Evolutionary conservation across 2,329 filamentous ascomycete species (phyloP).

Genomic region (Fusarium coffeatum): DNA sequence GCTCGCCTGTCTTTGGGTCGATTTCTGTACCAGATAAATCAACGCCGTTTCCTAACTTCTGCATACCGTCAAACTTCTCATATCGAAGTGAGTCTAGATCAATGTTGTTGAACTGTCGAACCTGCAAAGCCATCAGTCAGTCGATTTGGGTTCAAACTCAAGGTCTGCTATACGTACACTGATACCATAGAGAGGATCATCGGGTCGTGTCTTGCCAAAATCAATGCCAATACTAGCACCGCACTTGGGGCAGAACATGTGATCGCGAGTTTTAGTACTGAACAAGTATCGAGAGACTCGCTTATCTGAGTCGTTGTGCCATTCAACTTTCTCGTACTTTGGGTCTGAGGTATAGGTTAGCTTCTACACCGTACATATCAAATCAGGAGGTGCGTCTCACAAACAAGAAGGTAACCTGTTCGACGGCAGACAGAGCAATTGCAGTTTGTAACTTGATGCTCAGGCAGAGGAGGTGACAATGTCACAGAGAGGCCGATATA

Average conservation of each 20-base stretch:
- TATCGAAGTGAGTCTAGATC: constrained; percentile 55
- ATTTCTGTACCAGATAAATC: constrained; percentile 53
- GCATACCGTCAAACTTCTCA: constrained; percentile 52
- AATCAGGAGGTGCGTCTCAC: constrained; percentile 39
- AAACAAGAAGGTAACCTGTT: constrained; percentile 64
- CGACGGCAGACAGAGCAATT: constrained; percentile 65
- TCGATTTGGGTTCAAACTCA: not conserved
- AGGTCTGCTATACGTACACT: constrained; percentile 51
- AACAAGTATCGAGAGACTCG: constrained; percentile 51
- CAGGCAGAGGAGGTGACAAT: constrained; percentile 60
- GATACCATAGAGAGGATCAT: constrained; percentile 54
- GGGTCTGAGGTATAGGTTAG: constrained; percentile 50
- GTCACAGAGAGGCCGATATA: constrained; percentile 60
- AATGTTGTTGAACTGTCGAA: constrained; percentile 56
- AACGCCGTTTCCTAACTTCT: constrained; percentile 48
- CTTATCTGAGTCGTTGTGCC: constrained; percentile 54
- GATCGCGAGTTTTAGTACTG: constrained; percentile 61
- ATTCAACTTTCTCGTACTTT: constrained; percentile 53
- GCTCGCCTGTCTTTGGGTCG: constrained; percentile 18
- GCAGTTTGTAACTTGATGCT: constrained; percentile 60
- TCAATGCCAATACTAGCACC: constrained; percentile 61
- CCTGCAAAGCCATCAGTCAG: constrained; percentile 46
- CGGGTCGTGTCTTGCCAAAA: constrained; percentile 49
- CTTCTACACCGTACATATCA: not conserved
- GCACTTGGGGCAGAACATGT: constrained; percentile 62